Percentiles rank a stretch among this genome's conserved stretches.
phyloP scores from a whole-genome alignment of 2,329 filamentous ascomycete genomes.

The Aspergillus sp. region DNA sequence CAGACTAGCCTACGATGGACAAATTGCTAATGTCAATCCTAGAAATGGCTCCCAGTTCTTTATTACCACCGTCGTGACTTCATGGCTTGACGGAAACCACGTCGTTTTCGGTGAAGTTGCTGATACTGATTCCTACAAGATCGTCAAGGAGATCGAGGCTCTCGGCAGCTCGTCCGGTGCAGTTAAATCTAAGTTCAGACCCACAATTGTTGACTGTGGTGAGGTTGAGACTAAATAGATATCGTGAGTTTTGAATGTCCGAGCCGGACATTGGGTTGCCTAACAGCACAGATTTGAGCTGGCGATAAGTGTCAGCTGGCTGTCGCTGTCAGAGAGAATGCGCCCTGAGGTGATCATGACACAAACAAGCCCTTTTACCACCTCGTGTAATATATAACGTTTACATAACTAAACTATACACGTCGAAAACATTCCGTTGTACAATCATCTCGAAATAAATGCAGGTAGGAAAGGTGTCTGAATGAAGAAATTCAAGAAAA shows the following conservation, averaged over 20 bases:
- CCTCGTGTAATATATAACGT: constrained; percentile 32
- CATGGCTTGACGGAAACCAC: constrained; percentile 68
- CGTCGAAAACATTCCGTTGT: neutral
- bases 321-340: constrained; percentile 1
- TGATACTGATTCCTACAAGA: constrained; percentile 53
- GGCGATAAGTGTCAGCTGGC: no score
- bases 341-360: neutral
- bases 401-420: constrained; percentile 12
- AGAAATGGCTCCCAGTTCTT: constrained; percentile 73
- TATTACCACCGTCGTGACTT: constrained; percentile 67
- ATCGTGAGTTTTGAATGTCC: neutral
- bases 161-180: constrained; percentile 56
- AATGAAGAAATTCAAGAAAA: neutral
- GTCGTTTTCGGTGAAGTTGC: constrained; percentile 68
- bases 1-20: neutral
- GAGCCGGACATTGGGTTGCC: neutral
- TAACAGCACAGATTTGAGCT: constrained; percentile 4
- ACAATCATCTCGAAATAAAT: neutral
- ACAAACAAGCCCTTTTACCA: constrained; percentile 13
- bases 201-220: constrained; percentile 55
- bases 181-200: constrained; percentile 53
- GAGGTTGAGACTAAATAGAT: constrained; percentile 37
- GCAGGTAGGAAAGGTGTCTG: no score
- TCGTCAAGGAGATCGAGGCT: constrained; percentile 61
- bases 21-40: constrained; percentile 5